A percentile compares a stretch with the other conserved stretches of the same genome.
Conservation (phyloP, 768 basidiomycete species). For the Boletellus sp. region DNA sequence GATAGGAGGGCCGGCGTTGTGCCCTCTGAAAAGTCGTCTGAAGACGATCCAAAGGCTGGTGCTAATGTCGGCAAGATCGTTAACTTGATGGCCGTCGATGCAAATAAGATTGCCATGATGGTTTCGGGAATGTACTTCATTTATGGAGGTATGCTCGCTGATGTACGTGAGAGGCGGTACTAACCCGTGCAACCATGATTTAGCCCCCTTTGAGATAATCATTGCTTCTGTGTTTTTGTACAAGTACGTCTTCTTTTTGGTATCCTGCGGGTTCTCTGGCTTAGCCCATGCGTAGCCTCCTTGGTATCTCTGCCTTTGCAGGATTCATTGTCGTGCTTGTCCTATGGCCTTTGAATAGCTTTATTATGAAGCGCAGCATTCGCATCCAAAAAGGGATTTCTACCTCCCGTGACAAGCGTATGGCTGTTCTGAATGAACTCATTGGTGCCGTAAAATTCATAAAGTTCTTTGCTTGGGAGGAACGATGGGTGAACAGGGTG, state of each 20-base stretch:
- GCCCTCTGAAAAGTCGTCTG: constrained; percentile 25
- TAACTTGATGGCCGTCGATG: constrained; percentile 82
- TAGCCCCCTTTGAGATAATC: constrained; percentile 73
- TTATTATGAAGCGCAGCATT: constrained; percentile 36
- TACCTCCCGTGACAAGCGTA: constrained; percentile 40
- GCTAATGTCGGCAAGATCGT: constrained; percentile 90
- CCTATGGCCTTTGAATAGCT: constrained; percentile 40
- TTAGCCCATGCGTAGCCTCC: constrained; percentile 52
- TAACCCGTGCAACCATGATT: not conserved
- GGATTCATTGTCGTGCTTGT: constrained; percentile 41
- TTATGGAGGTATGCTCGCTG: constrained; percentile 50
- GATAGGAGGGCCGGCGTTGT: constrained; percentile 18
- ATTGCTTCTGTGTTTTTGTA: constrained; percentile 75
- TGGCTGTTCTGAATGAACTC: constrained; percentile 44
- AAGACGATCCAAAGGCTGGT: constrained; percentile 60
- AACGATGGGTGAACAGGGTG: constrained; percentile 41
- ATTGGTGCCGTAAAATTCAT: constrained; percentile 40
- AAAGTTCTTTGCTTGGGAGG: constrained; percentile 43
- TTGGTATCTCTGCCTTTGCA: constrained; percentile 45
- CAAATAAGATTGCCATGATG: constrained; percentile 56
- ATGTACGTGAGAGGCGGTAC: not conserved
- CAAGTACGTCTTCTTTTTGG: constrained; percentile 41
- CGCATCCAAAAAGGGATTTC: constrained; percentile 33
- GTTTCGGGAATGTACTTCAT: constrained; percentile 58
- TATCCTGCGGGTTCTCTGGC: constrained; percentile 15